Evolutionary conservation across 768 basidiomycete genomes (phyloP).

Genomic region (Austroboletus festivus): DNA sequence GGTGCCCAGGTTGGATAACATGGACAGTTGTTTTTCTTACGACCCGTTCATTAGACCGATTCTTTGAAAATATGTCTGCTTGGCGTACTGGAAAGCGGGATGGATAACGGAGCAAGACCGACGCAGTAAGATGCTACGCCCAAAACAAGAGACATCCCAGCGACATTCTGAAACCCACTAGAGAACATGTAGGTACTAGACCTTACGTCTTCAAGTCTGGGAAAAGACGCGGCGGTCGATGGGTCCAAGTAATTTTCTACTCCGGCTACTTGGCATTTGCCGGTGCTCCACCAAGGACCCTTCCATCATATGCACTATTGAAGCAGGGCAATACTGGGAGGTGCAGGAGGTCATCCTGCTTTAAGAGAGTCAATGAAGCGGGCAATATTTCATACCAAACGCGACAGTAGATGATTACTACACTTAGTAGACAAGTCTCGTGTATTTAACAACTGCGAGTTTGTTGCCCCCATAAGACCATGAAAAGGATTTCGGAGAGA

Average conservation of each 20-base stretch:
- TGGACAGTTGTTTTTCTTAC: constrained; percentile 43
- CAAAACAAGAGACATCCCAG: constrained; percentile 55
- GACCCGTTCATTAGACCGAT: constrained; percentile 27
- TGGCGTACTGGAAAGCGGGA: constrained; percentile 61
- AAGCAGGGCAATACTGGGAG: too few relatives aligned
- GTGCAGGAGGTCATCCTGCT: too few relatives aligned
- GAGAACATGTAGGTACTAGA: constrained; percentile 17
- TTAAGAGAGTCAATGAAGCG: too few relatives aligned
- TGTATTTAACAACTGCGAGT: background rate
- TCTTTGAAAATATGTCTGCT: constrained; percentile 3
- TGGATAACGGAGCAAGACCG: constrained; percentile 74
- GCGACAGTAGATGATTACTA: background rate
- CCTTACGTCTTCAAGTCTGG: background rate
- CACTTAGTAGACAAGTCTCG: background rate
- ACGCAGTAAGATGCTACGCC: constrained; percentile 62
- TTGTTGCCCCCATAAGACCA: background rate
- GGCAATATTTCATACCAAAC: background rate
- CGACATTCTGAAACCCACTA: constrained; percentile 21
- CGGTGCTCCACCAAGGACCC: too few relatives aligned
- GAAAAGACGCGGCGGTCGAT: too few relatives aligned
- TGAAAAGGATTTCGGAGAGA: background rate
- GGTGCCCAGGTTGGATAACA: constrained; percentile 61
- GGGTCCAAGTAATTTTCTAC: too few relatives aligned
- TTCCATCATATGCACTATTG: too few relatives aligned
- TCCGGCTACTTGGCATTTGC: too few relatives aligned